Evolutionary conservation across 495 filamentous ascomycete species (phyloP).

Genomic region (Staphylotrichum longicolle): DNA sequence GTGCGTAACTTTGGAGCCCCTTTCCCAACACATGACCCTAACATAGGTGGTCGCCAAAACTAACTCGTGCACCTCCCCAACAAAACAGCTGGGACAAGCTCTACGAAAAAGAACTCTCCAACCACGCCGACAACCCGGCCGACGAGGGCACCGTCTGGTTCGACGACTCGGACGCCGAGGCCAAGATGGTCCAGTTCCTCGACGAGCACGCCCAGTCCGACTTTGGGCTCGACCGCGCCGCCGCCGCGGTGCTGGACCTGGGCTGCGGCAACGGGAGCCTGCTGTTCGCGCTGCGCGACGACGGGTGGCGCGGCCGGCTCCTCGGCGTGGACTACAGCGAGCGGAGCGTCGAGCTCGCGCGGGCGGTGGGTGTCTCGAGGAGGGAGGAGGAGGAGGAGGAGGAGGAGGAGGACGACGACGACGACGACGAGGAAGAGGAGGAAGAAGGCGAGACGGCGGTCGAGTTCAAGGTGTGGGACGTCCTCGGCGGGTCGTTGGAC

Average conservation of each 20-base stretch:
- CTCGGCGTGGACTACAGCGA: slow-evolving; percentile 86
- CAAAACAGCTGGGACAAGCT: slow-evolving; percentile 63
- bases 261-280: slow-evolving; percentile 93
- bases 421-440: slow-evolving; percentile 15
- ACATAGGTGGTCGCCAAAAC: no score
- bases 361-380: slow-evolving; percentile 41
- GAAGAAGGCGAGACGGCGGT: slow-evolving; percentile 5
- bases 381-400: slow-evolving; percentile 13
- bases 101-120: slow-evolving; percentile 60
- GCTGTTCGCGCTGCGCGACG: slow-evolving; percentile 68
- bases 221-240: slow-evolving; percentile 15
- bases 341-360: slow-evolving; percentile 68
- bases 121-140: slow-evolving; percentile 57
- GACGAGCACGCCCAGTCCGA: slow-evolving; percentile 33
- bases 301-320: slow-evolving; percentile 58
- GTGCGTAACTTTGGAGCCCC: slow-evolving; percentile 39
- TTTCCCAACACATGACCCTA: no score
- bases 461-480: slow-evolving; percentile 73
- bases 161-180: slow-evolving; percentile 66
- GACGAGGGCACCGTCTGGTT: slow-evolving; percentile 76
- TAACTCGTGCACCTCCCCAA: background rate
- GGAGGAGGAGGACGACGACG: slow-evolving; percentile 20
- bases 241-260: slow-evolving; percentile 60
- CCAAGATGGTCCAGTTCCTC: slow-evolving; percentile 59
- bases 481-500: slow-evolving; percentile 53